Evolutionary conservation across 306 rosid genomes (phyloP).

Genomic region (Mucuna pruriens): DNA sequence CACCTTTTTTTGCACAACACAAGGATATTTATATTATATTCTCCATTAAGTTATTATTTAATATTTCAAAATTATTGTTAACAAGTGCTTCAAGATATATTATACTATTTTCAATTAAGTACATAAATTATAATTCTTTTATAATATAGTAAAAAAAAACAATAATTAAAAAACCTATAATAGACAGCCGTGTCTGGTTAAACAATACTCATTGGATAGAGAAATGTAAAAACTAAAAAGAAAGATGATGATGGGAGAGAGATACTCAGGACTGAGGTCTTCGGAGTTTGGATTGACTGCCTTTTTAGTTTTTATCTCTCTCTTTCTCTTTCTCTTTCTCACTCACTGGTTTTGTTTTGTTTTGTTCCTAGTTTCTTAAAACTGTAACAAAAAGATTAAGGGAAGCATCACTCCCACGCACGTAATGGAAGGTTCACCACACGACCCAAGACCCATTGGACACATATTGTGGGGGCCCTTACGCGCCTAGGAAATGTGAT

Average conservation of each 20-base stretch:
- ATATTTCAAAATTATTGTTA: neutral
- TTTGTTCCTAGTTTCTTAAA: constrained; percentile 29
- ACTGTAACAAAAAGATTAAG: constrained; percentile 36
- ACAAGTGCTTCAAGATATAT: neutral
- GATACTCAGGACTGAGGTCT: constrained; percentile 43
- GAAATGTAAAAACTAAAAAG: constrained; percentile 22
- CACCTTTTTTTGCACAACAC: constrained; percentile 28
- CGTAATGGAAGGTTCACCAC: neutral
- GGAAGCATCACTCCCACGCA: constrained; percentile 30
- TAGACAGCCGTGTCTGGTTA: constrained; percentile 6
- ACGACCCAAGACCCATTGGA: neutral
- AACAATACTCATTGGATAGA: constrained; percentile 35
- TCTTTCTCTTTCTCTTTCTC: neutral
- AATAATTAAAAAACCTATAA: neutral
- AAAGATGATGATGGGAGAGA: constrained; percentile 40
- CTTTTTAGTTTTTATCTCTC: constrained; percentile 35
- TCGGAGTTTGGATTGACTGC: constrained; percentile 52
- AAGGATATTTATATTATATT: neutral
- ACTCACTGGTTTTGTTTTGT: constrained; percentile 16
- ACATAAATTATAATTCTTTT: too few species aligned
- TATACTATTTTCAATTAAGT: too few species aligned
- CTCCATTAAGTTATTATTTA: neutral
- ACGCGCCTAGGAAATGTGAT: constrained; percentile 46
- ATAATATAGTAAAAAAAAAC: too few species aligned
- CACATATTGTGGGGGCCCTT: neutral